Evolutionary conservation across 2,329 filamentous ascomycete species (phyloP).

Genomic region (Bipolaris zeicola): DNA sequence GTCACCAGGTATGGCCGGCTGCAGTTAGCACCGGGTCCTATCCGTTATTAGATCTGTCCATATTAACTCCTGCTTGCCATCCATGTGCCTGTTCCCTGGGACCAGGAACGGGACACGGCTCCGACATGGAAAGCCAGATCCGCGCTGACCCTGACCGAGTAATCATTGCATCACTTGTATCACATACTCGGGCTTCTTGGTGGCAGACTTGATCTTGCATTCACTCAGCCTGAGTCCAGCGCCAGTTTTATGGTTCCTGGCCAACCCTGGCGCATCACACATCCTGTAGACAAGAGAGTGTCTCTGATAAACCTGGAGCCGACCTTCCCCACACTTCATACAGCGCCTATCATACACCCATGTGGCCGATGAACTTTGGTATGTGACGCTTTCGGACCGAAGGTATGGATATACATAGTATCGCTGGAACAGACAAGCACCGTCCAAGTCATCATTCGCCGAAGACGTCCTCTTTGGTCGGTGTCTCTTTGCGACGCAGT

Average conservation of each 20-base stretch:
- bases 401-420: not conserved
- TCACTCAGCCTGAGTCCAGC: not conserved
- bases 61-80: conserved; percentile 5
- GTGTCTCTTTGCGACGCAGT: conserved; percentile 66
- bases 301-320: not conserved
- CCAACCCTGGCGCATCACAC: not conserved
- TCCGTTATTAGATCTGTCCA: conserved; percentile 1
- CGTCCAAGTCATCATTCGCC: conserved; percentile 23
- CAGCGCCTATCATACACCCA: conserved; percentile 21
- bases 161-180: not conserved
- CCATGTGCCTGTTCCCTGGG: not conserved
- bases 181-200: not conserved
- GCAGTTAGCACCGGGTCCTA: conserved; percentile 10
- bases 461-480: conserved; percentile 55
- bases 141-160: too few relatives aligned
- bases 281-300: not conserved
- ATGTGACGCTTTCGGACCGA: conserved; percentile 11
- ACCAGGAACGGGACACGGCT: not conserved
- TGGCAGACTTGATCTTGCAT: not conserved
- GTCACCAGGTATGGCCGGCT: conserved; percentile 12
- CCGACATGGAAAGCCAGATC: not conserved
- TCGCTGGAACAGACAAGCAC: not conserved
- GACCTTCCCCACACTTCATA: not conserved
- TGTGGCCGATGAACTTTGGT: not conserved
- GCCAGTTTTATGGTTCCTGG: not conserved